phyloP scores from a whole-genome alignment of 1,284 basidiomycete genomes.

The Fomes fomentarius region DNA sequence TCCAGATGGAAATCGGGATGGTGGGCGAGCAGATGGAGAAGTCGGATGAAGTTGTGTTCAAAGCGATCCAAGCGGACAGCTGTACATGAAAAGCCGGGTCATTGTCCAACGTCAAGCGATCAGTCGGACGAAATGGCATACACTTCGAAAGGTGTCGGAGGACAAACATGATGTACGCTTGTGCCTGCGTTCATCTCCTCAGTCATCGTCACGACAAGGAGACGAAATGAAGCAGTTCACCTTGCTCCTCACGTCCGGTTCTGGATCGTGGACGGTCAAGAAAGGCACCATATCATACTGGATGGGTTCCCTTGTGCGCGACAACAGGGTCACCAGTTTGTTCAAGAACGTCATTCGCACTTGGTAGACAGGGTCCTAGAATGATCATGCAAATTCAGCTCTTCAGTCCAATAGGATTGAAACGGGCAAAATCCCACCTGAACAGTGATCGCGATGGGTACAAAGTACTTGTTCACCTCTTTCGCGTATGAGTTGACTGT shows the following conservation, averaged over 20 bases:
- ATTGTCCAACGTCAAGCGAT: neutral
- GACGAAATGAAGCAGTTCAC: conserved; percentile 38
- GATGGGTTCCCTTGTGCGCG: conserved; percentile 63
- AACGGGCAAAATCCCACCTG: conserved; percentile 76
- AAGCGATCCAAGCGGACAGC: conserved; percentile 68
- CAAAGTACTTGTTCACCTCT: conserved; percentile 65
- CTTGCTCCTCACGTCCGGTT: conserved; percentile 71
- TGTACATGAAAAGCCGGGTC: conserved; percentile 36
- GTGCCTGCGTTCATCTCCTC: conserved; percentile 46
- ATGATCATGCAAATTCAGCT: neutral
- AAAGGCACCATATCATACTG: conserved; percentile 87
- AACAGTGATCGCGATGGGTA: conserved; percentile 72
- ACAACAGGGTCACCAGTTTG: conserved; percentile 72
- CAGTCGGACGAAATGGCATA: conserved; percentile 30
- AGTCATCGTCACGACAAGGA: neutral
- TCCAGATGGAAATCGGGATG: conserved; percentile 86
- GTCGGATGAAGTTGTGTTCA: conserved; percentile 83
- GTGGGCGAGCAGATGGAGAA: conserved; percentile 89
- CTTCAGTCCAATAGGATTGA: no score
- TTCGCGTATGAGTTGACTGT: conserved; percentile 64
- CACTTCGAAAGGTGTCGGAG: conserved; percentile 52
- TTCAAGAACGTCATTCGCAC: conserved; percentile 82
- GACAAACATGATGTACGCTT: conserved; percentile 55
- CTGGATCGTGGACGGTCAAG: conserved; percentile 91
- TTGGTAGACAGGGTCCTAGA: conserved; percentile 84